Conservation (phyloP, 106 monocot genomes). For the Cymbidium sinense region DNA sequence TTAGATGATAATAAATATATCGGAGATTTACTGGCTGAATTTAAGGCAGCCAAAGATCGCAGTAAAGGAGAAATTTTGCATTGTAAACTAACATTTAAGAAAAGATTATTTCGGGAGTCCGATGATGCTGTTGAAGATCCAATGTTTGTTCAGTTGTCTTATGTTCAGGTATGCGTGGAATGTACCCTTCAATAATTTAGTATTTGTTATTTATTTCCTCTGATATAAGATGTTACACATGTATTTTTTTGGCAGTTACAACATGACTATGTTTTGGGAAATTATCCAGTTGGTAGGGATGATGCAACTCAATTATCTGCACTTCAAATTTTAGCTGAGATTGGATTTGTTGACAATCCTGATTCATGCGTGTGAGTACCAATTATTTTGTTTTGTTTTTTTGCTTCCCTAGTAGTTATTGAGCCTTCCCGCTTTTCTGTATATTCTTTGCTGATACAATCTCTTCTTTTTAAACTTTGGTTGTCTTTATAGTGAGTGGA, state of each 20-base stretch:
- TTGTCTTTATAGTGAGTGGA: slow-evolving; percentile 74
- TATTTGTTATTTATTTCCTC: background rate
- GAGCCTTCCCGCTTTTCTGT: background rate
- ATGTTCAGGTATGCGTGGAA: slow-evolving; percentile 72
- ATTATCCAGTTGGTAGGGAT: slow-evolving; percentile 95
- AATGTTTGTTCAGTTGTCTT: slow-evolving; percentile 95
- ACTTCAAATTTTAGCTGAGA: slow-evolving; percentile 89
- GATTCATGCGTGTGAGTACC: slow-evolving; percentile 77
- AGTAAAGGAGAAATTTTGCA: slow-evolving; percentile 96
- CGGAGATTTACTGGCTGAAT: slow-evolving; percentile 86
- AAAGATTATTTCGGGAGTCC: slow-evolving; percentile 90
- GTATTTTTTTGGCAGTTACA: slow-evolving; percentile 56
- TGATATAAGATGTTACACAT: background rate
- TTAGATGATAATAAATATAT: slow-evolving; percentile 99
- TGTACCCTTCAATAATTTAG: background rate
- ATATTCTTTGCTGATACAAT: background rate
- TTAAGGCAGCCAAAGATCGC: slow-evolving; percentile 90
- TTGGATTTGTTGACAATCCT: slow-evolving; percentile 74
- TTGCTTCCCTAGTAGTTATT: background rate
- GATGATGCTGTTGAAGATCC: slow-evolving; percentile 93
- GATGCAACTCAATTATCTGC: slow-evolving; percentile 94
- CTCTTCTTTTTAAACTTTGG: background rate
- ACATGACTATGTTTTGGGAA: slow-evolving; percentile 96
- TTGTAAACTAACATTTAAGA: slow-evolving; percentile 92
- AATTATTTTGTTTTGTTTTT: background rate